Percentiles rank a stretch among this genome's conserved stretches.
Conservation (phyloP, 495 filamentous ascomycete genomes). For the Lentithecium fluviatile region DNA sequence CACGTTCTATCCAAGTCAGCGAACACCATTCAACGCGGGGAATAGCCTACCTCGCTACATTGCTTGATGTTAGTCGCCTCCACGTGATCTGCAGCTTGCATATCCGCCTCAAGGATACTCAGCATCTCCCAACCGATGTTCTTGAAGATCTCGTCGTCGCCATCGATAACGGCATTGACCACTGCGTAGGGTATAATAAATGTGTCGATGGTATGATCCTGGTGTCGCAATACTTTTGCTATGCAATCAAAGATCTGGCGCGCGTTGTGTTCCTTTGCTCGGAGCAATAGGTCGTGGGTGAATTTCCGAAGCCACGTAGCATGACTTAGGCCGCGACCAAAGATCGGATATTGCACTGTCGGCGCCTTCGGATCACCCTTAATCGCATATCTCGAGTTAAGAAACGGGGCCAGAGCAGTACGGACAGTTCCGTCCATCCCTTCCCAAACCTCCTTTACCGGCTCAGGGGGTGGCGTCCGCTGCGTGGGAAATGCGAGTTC, state of each 20-base stretch:
- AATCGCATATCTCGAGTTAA: constrained; percentile 76
- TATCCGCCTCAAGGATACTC: constrained; percentile 62
- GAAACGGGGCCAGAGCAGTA: constrained; percentile 79
- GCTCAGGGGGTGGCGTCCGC: constrained; percentile 52
- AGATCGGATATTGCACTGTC: constrained; percentile 68
- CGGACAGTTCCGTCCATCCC: constrained; percentile 69
- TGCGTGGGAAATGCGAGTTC: constrained; percentile 54
- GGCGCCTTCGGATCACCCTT: constrained; percentile 52
- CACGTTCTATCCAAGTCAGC: constrained; percentile 59
- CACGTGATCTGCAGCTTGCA: constrained; percentile 52
- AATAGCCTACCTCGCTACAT: constrained; percentile 70
- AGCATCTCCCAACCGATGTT: constrained; percentile 70
- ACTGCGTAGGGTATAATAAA: constrained; percentile 85
- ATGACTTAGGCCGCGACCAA: constrained; percentile 62
- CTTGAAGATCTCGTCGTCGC: constrained; percentile 61
- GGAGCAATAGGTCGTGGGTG: constrained; percentile 77
- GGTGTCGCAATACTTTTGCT: constrained; percentile 72
- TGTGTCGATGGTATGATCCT: constrained; percentile 77
- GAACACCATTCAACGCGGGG: not conserved
- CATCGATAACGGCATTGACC: constrained; percentile 72
- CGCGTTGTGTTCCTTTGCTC: constrained; percentile 65
- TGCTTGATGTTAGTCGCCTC: constrained; percentile 69
- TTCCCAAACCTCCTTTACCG: constrained; percentile 69
- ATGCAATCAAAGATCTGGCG: constrained; percentile 74
- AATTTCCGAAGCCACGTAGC: constrained; percentile 76